Percentiles rank a stretch among this genome's conserved stretches.
These are phyloP conservation scores for Xerocomellus intermedius DNA, from an alignment of 768 basidiomycete species.

Conservation along the genomic window DNA sequence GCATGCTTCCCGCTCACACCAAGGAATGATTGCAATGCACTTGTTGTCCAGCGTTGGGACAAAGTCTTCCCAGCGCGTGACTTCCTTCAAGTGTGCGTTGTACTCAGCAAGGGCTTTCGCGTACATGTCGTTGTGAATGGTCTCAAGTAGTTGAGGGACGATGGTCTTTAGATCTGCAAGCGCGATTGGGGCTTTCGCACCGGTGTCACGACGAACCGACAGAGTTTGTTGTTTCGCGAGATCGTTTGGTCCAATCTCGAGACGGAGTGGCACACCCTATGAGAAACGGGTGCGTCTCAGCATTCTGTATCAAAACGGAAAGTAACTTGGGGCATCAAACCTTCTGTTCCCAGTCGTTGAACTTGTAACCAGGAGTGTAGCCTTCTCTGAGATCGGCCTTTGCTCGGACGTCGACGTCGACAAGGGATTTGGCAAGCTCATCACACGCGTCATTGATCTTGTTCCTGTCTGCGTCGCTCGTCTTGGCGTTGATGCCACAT, in stretches of 20 bases:
- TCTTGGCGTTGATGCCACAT: conserved; percentile 89
- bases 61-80: conserved; percentile 89
- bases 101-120: conserved; percentile 70
- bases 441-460: conserved; percentile 77
- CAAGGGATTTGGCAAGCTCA: conserved; percentile 69
- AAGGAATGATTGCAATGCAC: conserved; percentile 85
- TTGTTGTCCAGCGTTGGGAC: conserved; percentile 90
- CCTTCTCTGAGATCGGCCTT: conserved; percentile 92
- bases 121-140: conserved; percentile 91
- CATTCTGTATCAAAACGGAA: not conserved
- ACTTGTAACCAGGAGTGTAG: conserved; percentile 98
- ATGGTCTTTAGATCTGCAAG: conserved; percentile 46
- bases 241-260: conserved; percentile 96
- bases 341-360: conserved; percentile 99
- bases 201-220: conserved; percentile 79
- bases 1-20: conserved; percentile 92
- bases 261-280: conserved; percentile 93
- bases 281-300: conserved; percentile 1
- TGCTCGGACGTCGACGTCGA: conserved; percentile 72
- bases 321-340: conserved; percentile 37
- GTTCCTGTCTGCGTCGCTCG: conserved; percentile 61
- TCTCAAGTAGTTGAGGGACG: conserved; percentile 69
- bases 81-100: conserved; percentile 63
- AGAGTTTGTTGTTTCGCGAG: conserved; percentile 79
- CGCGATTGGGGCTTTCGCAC: conserved; percentile 55